These are phyloP conservation scores for Solanum neorickii DNA, from an alignment of 257 asterid species.

Conservation along the genomic window DNA sequence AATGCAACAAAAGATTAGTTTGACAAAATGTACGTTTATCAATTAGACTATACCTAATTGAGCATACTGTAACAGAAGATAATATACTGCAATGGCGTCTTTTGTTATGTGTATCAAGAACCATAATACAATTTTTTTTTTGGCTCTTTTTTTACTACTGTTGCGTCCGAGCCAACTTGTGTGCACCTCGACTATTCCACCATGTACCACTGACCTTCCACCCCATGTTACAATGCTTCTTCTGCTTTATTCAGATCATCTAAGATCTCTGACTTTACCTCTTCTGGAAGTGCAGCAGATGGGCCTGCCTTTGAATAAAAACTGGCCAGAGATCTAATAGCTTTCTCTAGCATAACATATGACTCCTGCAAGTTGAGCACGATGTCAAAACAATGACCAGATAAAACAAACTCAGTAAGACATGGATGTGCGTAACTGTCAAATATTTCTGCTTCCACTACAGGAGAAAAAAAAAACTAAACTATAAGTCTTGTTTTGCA, in stretches of 20 bases:
- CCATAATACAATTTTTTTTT: neutral
- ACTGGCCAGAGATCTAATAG: slow-evolving; percentile 66
- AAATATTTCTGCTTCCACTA: neutral
- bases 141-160: neutral
- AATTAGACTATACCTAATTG: neutral
- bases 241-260: slow-evolving; percentile 48
- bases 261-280: slow-evolving; percentile 49
- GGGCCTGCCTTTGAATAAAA: slow-evolving; percentile 93
- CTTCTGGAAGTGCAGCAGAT: slow-evolving; percentile 65
- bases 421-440: neutral
- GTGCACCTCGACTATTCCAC: neutral
- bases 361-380: slow-evolving; percentile 50
- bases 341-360: slow-evolving; percentile 68
- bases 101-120: neutral
- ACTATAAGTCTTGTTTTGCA: neutral
- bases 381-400: neutral
- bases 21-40: neutral
- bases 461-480: neutral
- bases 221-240: slow-evolving; percentile 30
- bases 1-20: neutral
- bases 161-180: neutral
- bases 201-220: neutral
- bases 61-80: neutral
- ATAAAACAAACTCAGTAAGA: neutral
- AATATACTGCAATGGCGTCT: neutral